phyloP scores from a whole-genome alignment of 2,329 filamentous ascomycete species.

The Colletotrichum lupini region DNA sequence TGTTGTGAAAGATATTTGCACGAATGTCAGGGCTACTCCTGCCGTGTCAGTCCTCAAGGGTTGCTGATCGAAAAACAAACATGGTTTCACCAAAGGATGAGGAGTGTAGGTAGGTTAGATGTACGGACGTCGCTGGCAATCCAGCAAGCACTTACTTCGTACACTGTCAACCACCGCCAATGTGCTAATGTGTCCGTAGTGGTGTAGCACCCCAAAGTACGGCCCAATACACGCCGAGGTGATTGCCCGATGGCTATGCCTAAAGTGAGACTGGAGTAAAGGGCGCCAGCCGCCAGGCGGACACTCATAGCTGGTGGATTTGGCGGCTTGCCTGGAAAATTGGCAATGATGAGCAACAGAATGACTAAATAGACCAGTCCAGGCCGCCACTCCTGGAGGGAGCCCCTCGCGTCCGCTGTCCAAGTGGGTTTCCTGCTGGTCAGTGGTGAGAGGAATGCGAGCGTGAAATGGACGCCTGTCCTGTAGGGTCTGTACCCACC shows the following conservation, averaged over 20 bases:
- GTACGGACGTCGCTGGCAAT: not conserved
- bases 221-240: not conserved
- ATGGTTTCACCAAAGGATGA: not conserved
- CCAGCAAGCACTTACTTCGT: not conserved
- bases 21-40: not conserved
- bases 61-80: not conserved
- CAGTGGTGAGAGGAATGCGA: not conserved
- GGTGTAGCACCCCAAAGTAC: not conserved
- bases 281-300: not conserved
- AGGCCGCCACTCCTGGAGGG: constrained; percentile 7
- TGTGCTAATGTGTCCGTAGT: not conserved
- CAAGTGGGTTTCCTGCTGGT: not conserved
- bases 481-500: not conserved
- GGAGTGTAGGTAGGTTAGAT: no score
- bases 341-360: not conserved
- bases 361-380: constrained; percentile 32
- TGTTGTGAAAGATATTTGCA: not conserved
- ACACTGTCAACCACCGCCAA: not conserved
- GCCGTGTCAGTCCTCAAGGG: not conserved
- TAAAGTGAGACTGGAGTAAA: not conserved
- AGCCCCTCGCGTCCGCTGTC: not conserved
- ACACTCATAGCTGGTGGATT: not conserved
- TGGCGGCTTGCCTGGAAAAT: not conserved
- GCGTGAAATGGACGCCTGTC: not conserved
- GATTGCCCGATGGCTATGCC: not conserved